Evolutionary conservation across 2,329 filamentous ascomycete species (phyloP).

Genomic region (Sporothrix brasiliensis): DNA sequence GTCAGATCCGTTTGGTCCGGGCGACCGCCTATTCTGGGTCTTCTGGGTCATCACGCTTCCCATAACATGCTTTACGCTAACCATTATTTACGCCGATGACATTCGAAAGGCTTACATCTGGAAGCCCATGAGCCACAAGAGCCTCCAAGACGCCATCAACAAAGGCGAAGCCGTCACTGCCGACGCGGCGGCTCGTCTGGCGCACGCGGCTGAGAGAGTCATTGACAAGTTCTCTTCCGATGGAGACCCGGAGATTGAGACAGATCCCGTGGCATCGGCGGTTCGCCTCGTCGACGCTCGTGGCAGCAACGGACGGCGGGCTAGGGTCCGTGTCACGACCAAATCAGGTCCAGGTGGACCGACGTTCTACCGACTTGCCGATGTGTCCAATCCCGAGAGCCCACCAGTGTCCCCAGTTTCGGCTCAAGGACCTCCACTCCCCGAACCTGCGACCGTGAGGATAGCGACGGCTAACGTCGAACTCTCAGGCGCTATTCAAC

Average conservation of each 20-base stretch:
- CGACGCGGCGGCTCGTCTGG: neutral
- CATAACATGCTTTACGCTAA: conserved; percentile 45
- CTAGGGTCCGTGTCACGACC: conserved; percentile 15
- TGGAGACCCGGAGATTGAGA: conserved; percentile 27
- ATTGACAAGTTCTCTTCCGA: conserved; percentile 7
- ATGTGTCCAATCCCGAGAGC: neutral
- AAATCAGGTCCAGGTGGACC: conserved; percentile 5
- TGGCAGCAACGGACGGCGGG: neutral
- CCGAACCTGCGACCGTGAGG: neutral
- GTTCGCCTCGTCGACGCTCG: neutral
- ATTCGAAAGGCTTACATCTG: conserved; percentile 52
- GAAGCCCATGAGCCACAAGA: conserved; percentile 36
- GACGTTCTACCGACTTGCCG: conserved; percentile 20
- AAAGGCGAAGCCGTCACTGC: conserved; percentile 15
- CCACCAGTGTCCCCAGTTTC: neutral
- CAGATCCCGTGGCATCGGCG: neutral
- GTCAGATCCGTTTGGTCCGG: conserved; percentile 50
- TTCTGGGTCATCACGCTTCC: conserved; percentile 53
- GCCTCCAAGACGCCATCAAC: conserved; percentile 32
- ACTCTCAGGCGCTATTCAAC: neutral
- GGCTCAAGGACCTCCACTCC: neutral
- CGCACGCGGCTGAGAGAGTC: neutral
- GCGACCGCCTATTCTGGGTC: conserved; percentile 50
- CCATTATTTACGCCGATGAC: conserved; percentile 54
- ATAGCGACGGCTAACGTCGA: neutral